These are phyloP conservation scores for Cucumis melo DNA, from an alignment of 306 rosid genomes.

Conservation along the genomic window DNA sequence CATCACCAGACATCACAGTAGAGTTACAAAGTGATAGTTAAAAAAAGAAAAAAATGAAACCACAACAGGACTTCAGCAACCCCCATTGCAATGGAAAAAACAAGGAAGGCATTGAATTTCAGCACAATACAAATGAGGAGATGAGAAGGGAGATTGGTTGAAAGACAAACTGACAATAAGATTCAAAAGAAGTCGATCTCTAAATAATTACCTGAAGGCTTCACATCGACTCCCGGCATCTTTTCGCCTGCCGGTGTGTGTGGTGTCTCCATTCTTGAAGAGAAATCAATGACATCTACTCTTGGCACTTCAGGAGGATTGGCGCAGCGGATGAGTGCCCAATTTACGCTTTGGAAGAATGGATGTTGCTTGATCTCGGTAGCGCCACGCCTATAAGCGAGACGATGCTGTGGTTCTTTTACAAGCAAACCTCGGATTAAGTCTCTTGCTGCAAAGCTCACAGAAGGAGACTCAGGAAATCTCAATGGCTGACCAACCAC, in stretches of 20 bases:
- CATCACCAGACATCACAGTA: slow-evolving; percentile 8
- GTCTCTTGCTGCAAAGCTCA: slow-evolving; percentile 96
- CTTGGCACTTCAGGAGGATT: slow-evolving; percentile 78
- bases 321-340: slow-evolving; percentile 98
- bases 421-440: slow-evolving; percentile 85
- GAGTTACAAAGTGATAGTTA: slow-evolving; percentile 20
- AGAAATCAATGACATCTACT: slow-evolving; percentile 23
- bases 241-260: slow-evolving; percentile 31
- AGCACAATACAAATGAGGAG: slow-evolving; percentile 27
- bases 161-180: slow-evolving; percentile 6
- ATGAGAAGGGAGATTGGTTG: background rate
- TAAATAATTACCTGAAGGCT: slow-evolving; percentile 85
- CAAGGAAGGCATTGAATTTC: slow-evolving; percentile 22
- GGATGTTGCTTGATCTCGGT: slow-evolving; percentile 91
- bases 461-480: slow-evolving; percentile 80
- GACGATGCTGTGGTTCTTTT: slow-evolving; percentile 94
- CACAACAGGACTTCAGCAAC: slow-evolving; percentile 5
- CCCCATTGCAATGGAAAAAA: slow-evolving; percentile 28
- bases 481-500: slow-evolving; percentile 90
- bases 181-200: slow-evolving; percentile 91
- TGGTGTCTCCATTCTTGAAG: slow-evolving; percentile 8
- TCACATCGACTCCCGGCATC: slow-evolving; percentile 48
- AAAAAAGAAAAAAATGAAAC: slow-evolving; percentile 4
- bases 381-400: slow-evolving; percentile 89
- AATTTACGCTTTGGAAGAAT: slow-evolving; percentile 77